phyloP scores from a whole-genome alignment of 1,139 yeast genomes.

The Oligophagozyma castellii region DNA sequence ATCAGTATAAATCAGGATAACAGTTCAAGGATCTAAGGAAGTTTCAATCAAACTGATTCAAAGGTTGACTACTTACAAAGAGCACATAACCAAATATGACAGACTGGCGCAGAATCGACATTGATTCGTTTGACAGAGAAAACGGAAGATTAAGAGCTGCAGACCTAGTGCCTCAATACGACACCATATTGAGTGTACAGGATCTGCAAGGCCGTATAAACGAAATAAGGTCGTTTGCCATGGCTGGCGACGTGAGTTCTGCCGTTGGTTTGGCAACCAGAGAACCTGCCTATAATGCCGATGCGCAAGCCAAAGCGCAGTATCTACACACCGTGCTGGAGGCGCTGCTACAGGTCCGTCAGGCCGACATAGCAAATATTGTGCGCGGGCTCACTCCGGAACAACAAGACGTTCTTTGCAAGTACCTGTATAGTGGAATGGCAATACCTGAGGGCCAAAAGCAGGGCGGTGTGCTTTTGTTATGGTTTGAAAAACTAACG shows the following conservation, averaged over 20 bases:
- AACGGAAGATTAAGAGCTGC: slow-evolving; percentile 44
- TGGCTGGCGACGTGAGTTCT: slow-evolving; percentile 57
- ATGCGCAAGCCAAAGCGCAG: slow-evolving; percentile 27
- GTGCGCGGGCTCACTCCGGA: slow-evolving; percentile 45
- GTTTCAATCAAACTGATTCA: too few species aligned
- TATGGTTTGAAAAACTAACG: slow-evolving; percentile 87
- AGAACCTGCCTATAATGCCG: slow-evolving; percentile 76
- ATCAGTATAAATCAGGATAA: too few species aligned
- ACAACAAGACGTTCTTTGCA: slow-evolving; percentile 68
- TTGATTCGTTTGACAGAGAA: slow-evolving; percentile 83
- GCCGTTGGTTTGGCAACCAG: slow-evolving; percentile 54
- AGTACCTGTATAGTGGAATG: slow-evolving; percentile 83
- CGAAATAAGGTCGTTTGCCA: slow-evolving; percentile 47
- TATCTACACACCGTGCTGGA: slow-evolving; percentile 55
- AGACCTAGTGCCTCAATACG: slow-evolving; percentile 45
- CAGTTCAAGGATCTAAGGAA: too few species aligned
- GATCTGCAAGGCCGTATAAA: slow-evolving; percentile 44
- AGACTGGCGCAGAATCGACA: slow-evolving; percentile 69
- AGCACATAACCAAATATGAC: too few species aligned
- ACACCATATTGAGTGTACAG: slow-evolving; percentile 30
- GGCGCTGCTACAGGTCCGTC: slow-evolving; percentile 59
- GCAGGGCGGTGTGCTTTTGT: slow-evolving; percentile 72
- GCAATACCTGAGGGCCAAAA: slow-evolving; percentile 61
- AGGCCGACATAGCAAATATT: slow-evolving; percentile 51
- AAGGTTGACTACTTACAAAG: too few species aligned